Conservation (phyloP, 2,329 filamentous ascomycete species). For the Ceratocystis smalleyi region DNA sequence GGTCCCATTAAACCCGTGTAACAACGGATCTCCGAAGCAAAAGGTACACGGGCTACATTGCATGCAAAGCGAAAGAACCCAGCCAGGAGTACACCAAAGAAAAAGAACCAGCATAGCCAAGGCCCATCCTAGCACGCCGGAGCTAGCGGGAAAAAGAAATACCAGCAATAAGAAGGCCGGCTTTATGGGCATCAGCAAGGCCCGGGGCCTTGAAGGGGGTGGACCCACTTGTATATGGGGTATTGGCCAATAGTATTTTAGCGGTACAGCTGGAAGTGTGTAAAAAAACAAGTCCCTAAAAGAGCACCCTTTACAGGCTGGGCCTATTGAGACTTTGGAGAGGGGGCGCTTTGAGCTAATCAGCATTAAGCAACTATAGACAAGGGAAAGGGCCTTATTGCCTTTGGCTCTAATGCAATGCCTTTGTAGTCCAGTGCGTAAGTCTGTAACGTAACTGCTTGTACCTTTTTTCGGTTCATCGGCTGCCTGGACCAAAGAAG, state of each 20-base stretch:
- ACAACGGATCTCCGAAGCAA: background rate
- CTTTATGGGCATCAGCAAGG: background rate
- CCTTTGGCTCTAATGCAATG: background rate
- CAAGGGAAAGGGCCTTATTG: background rate
- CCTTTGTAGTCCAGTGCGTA: background rate
- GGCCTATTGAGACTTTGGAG: background rate
- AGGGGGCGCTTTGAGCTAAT: background rate
- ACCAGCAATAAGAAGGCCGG: background rate
- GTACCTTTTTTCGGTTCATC: background rate
- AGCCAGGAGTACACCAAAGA: background rate
- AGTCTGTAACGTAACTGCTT: background rate
- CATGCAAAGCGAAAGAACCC: background rate
- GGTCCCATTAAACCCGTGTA: background rate
- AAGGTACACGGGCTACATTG: background rate
- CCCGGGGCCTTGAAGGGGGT: background rate
- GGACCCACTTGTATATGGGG: background rate
- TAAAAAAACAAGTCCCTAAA: background rate
- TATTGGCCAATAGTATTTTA: background rate
- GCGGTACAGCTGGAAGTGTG: constrained; percentile 1
- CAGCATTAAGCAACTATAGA: constrained; percentile 1
- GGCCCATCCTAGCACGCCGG: background rate
- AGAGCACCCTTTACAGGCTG: background rate
- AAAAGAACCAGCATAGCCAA: background rate
- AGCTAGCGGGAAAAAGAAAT: background rate
- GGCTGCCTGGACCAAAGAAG: background rate